Evolutionary conservation across 768 basidiomycete species (phyloP), one percentile per base, ranked within the genome.

Genomic region (Mycena latifolia): DNA sequence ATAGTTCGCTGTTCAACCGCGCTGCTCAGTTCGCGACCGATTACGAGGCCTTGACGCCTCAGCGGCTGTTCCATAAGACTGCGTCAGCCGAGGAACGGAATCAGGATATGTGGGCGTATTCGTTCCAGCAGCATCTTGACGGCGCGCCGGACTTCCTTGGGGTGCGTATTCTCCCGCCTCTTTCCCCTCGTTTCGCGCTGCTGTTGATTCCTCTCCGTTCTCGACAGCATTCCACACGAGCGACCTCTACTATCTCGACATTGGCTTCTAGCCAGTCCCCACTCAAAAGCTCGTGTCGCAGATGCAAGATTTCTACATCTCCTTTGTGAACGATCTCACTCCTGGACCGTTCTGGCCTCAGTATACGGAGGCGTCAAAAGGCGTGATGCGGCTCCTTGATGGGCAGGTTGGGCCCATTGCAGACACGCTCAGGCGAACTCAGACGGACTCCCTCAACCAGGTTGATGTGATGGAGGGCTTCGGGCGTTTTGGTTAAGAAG

Each of bases 191-290:
- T n/a, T n/a, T n/a, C n/a, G n/a, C n/a, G 43, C n/a, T 20, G 43
- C 20, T 45, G 43, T 45, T 45, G 43, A 45, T 22, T 45, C 18
- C n/a, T 22, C n/a, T 45, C n/a, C 43, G 2, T 18, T 8, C 39
- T 41, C 8, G 17, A 12, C 25, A 60, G 58, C 27, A 28, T 60
- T 60, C 58, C 58, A 60, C 48, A 39, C 35, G 12, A n/a, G 17
- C 25, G 58, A 60, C 20, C 58, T 60, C 9, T 60, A 60, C 37
- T 60, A 60, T 18, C 58, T 60, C 41, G 58, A 60, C 22, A 51
- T 60, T 5, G 58, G 31, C 6, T 33, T 33, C 31, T 33, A 5
- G 6, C 31, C 31, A 33, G 31, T 33, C 5, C 31, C 37, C 37
- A 14, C 37, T 8, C 37, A 39, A 18, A 39, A 39, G 17, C 37